Percentiles rank a stretch among this genome's conserved stretches.
These are phyloP conservation scores for Penicillium sp. DNA, from an alignment of 2,329 filamentous ascomycete species.

Conservation along the genomic window DNA sequence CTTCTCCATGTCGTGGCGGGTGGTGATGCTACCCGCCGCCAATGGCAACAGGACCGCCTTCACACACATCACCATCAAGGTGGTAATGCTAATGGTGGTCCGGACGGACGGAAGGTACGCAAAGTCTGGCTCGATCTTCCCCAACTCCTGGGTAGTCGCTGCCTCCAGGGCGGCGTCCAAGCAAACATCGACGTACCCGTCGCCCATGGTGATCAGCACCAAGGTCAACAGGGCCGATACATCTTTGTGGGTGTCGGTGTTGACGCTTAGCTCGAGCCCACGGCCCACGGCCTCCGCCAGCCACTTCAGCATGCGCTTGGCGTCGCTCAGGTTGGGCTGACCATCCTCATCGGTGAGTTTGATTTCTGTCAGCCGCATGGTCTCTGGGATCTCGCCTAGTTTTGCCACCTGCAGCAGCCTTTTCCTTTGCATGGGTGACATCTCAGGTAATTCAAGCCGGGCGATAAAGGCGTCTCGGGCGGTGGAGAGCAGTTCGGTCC, in stretches of 20 bases:
- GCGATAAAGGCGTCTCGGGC: conserved; percentile 90
- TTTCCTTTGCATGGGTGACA: conserved; percentile 81
- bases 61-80: conserved; percentile 90
- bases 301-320: conserved; percentile 99
- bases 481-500: conserved; percentile 80
- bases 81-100: conserved; percentile 81
- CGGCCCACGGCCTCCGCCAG: conserved; percentile 90
- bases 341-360: conserved; percentile 91
- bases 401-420: conserved; percentile 90
- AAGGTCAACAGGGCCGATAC: conserved; percentile 80
- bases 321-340: conserved; percentile 72
- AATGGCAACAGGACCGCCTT: conserved; percentile 86
- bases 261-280: conserved; percentile 83
- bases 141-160: conserved; percentile 71
- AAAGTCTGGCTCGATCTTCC: conserved; percentile 83
- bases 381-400: conserved; percentile 65
- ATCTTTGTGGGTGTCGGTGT: conserved; percentile 88
- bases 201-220: conserved; percentile 81
- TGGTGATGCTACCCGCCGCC: conserved; percentile 83
- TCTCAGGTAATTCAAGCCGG: conserved; percentile 80
- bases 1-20: conserved; percentile 84
- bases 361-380: conserved; percentile 72
- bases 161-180: conserved; percentile 70
- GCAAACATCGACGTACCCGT: conserved; percentile 68
- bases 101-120: conserved; percentile 75